phyloP scores from a whole-genome alignment of 2,329 filamentous ascomycete genomes.

The Fusarium sororula region DNA sequence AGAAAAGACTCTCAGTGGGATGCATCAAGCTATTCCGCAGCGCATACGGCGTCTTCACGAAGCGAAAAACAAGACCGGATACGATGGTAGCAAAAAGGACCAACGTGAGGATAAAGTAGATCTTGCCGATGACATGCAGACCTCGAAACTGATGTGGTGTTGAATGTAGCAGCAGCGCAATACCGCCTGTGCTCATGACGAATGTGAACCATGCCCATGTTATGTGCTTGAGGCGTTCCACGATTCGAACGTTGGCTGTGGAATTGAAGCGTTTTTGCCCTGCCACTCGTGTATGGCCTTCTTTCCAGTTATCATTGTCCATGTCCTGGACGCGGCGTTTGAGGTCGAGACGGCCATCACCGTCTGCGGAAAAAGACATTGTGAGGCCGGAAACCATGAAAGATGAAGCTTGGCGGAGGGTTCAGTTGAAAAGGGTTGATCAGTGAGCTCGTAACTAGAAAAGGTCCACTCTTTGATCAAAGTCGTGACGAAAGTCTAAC shows the following conservation, averaged over 20 bases:
- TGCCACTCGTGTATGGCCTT: constrained; percentile 39
- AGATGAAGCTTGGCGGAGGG: not conserved
- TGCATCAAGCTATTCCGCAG: constrained; percentile 54
- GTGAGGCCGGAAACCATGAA: not conserved
- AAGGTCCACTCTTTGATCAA: constrained; percentile 10
- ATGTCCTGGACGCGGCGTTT: constrained; percentile 32
- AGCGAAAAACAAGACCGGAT: constrained; percentile 64
- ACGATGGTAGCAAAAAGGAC: constrained; percentile 60
- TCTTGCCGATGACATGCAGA: constrained; percentile 56
- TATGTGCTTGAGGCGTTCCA: constrained; percentile 39
- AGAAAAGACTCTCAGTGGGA: constrained; percentile 70
- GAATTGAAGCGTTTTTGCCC: constrained; percentile 32
- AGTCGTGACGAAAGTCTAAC: not conserved
- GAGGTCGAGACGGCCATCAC: constrained; percentile 15
- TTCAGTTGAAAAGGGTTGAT: not conserved
- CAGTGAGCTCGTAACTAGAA: not conserved
- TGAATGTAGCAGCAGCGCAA: constrained; percentile 43
- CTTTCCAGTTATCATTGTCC: constrained; percentile 41
- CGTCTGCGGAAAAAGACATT: constrained; percentile 10
- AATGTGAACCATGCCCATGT: constrained; percentile 48
- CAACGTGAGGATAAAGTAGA: constrained; percentile 61
- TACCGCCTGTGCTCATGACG: constrained; percentile 48
- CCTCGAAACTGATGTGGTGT: constrained; percentile 57
- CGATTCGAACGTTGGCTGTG: constrained; percentile 23
- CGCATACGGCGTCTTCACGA: constrained; percentile 65